Base-by-base conservation (phyloP, 169 alveolate genomes). In the Cryptosporidium ryanae region DNA sequence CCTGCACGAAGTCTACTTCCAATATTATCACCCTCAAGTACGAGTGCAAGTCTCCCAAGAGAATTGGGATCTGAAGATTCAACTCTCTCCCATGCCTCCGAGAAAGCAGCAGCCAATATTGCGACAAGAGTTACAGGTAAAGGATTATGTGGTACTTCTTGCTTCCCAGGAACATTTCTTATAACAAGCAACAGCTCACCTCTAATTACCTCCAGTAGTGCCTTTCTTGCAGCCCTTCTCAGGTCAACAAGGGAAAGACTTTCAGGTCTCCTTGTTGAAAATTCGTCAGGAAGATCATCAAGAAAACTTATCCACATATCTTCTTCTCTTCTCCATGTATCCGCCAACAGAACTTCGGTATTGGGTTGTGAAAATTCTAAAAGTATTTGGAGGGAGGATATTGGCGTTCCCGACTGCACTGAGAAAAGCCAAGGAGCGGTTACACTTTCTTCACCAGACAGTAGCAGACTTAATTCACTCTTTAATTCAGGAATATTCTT, bases 391-490 rank as follows among this genome's bases (percentile, higher is more conserved):
- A 95, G 66, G 6, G 97, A 93, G 23, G 98, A 95, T 43, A 94
- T 82, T 15, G 98, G 97, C 17, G 98, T 95, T 34, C 96, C 97
- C 65, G 92, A 82, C 91, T 95, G 97, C 64, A 97, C 95, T 17
- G 97, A 94, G 67, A 95, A 95, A 13, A 95, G 90, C 98, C 98
- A 95, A 21, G 98, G 97, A 18, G 96, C 94, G 52, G 94, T 76
- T 4, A 76, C 46, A 27, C 71, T 76, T 25, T 76, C 87, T 23
- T 76, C 87, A 29, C 87, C 87, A 25, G 87, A 76, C 25, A 76
- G 59, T 34, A 76, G 59, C 31, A 76, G 71, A 55, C 64, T 76
- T 17, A 76, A 63, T 29, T 76, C 87, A 59, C 50, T 76, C 46
- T 76, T 76, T 44, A 76, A 25, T 76, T 76, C 87, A 31, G 87